Conservation (phyloP, 1,284 basidiomycete species). For the Puccinia horiana region DNA sequence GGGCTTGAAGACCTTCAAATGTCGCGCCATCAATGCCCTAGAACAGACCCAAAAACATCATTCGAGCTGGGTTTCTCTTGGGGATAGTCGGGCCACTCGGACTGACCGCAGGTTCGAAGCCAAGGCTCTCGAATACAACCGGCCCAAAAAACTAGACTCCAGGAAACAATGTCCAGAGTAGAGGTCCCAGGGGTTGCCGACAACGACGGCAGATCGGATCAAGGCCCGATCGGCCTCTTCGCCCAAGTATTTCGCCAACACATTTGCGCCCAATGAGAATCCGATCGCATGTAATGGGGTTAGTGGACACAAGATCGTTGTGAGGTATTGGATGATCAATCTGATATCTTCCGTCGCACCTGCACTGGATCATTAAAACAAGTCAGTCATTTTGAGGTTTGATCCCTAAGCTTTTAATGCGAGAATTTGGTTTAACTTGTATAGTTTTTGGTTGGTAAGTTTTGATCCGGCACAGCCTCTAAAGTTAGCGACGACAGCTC, state of each 20-base stretch:
- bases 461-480: constrained; percentile 71
- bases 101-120: constrained; percentile 53
- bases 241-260: constrained; percentile 86
- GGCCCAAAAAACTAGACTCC: constrained; percentile 49
- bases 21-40: constrained; percentile 66
- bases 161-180: constrained; percentile 54
- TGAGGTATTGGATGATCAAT: constrained; percentile 75
- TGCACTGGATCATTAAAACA: constrained; percentile 31
- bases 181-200: constrained; percentile 78
- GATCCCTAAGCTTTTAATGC: constrained; percentile 38
- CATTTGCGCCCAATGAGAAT: constrained; percentile 91
- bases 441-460: constrained; percentile 52
- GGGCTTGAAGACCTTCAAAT: constrained; percentile 59
- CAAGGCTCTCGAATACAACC: constrained; percentile 55
- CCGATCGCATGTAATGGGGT: constrained; percentile 83
- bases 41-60: background rate
- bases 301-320: constrained; percentile 68
- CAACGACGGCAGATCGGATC: constrained; percentile 72
- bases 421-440: constrained; percentile 50
- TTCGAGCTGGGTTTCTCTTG: constrained; percentile 46
- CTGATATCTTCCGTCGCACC: constrained; percentile 80
- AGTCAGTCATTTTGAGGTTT: background rate
- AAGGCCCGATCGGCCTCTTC: constrained; percentile 78
- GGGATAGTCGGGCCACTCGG: too few species aligned
- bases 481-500: constrained; percentile 85